Base-by-base conservation (phyloP, 805 yeast species). In the Metschnikowia lochheadii region DNA sequence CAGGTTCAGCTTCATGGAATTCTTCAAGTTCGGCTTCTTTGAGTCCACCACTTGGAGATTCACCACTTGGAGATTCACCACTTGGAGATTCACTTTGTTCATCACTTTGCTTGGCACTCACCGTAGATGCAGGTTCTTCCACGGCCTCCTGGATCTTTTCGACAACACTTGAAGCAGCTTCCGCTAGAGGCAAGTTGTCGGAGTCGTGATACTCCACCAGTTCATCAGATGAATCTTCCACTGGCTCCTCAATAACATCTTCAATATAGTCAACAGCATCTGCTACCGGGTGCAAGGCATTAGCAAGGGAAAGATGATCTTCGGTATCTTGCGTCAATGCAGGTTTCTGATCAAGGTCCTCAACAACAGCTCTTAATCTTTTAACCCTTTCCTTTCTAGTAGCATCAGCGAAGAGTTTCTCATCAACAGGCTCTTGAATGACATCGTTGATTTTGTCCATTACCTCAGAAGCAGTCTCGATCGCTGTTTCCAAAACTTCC, bases 401-500 rank as follows among this genome's bases (percentile, higher is more conserved):
- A n/a, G 33, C 21, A 17, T 36, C 48, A 36, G 20, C 14, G n/a
- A 26, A 13, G 11, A 13, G 6, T 23, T 44, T n/a, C 13, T 44
- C 34, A 35, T 44, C 40, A 23, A 44, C 34, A 15, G 46, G 46
- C 32, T 44, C 46, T 36, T 34, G 46, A 44, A 44, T 6, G 23
- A 23, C 40, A 11, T 44, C 33, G 26, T 44, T 26, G n/a, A 44
- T 35, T 14, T 21, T 15, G 21, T 35, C 33, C 21, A 26, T 6
- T 13, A 40, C 33, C 29, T 26, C 17, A 4, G 43, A 13, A 15
- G 21, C 43, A 29, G 34, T 26, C 15, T 26, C 31, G 14, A 42
- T 17, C 10, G 38, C 29, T 20, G 38, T 15, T 33, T 33, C 20
- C n/a, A n/a, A 15, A 33, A 37, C 26, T 21, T 34, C 20, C 6